Conservation (phyloP, 2,329 filamentous ascomycete genomes). For the Tricladium varicosporioides region DNA sequence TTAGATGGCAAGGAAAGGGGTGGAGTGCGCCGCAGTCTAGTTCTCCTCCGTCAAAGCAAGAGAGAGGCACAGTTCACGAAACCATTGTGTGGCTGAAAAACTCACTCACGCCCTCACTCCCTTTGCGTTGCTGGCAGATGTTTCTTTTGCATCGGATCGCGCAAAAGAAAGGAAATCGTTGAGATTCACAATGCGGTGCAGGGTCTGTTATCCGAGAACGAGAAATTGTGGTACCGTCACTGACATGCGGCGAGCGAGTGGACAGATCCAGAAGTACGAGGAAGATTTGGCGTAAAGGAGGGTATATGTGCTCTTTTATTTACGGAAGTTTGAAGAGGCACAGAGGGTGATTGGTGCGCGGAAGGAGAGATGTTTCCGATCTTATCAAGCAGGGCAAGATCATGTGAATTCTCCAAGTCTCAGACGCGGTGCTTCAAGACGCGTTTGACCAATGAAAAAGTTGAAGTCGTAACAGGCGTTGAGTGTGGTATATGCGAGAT, state of each 20-base stretch:
- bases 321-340: slow-evolving; percentile 14
- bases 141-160: too few species aligned
- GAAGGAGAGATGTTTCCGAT: slow-evolving; percentile 6
- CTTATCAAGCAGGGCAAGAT: slow-evolving; percentile 6
- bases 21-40: too few species aligned
- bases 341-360: slow-evolving; percentile 15
- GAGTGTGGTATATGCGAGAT: neutral
- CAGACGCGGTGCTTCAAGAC: slow-evolving; percentile 7
- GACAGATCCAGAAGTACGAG: neutral
- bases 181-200: too few species aligned
- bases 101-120: too few species aligned
- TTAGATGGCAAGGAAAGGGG: too few species aligned
- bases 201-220: too few species aligned
- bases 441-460: neutral
- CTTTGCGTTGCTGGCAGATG: too few species aligned
- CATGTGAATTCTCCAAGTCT: neutral
- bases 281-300: slow-evolving; percentile 4
- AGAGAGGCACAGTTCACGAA: too few species aligned
- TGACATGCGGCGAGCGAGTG: neutral
- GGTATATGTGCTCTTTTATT: slow-evolving; percentile 7
- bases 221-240: neutral
- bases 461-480: neutral
- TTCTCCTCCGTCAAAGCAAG: too few species aligned
- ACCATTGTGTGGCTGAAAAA: too few species aligned
- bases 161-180: too few species aligned